Evolutionary conservation across 495 filamentous ascomycete species (phyloP), one percentile per base, ranked within the genome.

Genomic region (Annulohypoxylon stygium): DNA sequence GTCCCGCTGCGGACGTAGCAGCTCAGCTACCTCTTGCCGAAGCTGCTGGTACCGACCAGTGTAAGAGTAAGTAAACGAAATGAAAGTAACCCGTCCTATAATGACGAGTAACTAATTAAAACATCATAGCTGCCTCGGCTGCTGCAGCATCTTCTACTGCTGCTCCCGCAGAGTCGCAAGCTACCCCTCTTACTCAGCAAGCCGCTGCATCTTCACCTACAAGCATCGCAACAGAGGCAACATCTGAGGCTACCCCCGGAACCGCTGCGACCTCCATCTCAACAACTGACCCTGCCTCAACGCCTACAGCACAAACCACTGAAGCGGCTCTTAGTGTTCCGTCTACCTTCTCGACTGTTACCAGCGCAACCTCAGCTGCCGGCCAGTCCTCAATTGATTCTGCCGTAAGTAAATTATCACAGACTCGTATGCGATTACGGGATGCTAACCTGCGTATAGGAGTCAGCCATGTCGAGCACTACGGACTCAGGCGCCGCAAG

Each of bases 31-130:
- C 75, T 0, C 60, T 79, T 9, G 60, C 58, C 0, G 18, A 70
- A 4, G 36, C 61, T 8, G 82, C 79, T 59, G 74, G 67, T 14
- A 47, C 54, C 18, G 43, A 65, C 3, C 20, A 78, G 16, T 85
- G 83, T 67, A 77, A 79, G 61, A 69, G 83, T 84, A 66, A 80
- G 82, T 74, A 47, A 63, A 12, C 8, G 18, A 10, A 41, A 69
- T 23, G 14, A 25, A 10, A 41, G 67, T 20, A 14, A 25, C 43
- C 34, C 11, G 39, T 50, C 9, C 12, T 51, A 8, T 41, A 12
- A 53, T 25, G 2, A n/a, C 30, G 60, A 23, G 47, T 41, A 18
- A 58, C 41, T 67, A 25, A 69, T 61, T 8, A 36, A 26, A 23
- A 43, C 37, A 33, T 39, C 50, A 11, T 61, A 73, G 77, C 73